A percentile compares a stretch with the other conserved stretches of the same genome.
These are phyloP conservation scores for Beauveria brongniartii DNA, from an alignment of 2,329 filamentous ascomycete genomes.

Conservation along the genomic window DNA sequence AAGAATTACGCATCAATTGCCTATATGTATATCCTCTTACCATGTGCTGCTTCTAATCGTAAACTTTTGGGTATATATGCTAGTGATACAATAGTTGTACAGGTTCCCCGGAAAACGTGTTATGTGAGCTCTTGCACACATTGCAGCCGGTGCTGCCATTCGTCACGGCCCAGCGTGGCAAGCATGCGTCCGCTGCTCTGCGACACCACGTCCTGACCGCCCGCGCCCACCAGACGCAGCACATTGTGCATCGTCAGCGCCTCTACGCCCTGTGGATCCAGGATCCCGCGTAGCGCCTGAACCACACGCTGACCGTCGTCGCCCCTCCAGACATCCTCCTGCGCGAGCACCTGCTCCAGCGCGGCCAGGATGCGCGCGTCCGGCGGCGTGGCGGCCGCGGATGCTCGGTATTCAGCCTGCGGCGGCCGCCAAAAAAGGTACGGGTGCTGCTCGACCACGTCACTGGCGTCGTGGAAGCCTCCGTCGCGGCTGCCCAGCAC, in stretches of 20 bases:
- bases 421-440: slow-evolving; percentile 33
- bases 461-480: slow-evolving; percentile 16
- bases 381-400: slow-evolving; percentile 16
- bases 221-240: slow-evolving; percentile 25
- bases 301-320: slow-evolving; percentile 13
- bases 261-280: slow-evolving; percentile 14
- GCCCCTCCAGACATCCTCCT: not conserved
- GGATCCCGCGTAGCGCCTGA: slow-evolving; percentile 12
- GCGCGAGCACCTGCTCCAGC: slow-evolving; percentile 19
- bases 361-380: slow-evolving; percentile 18
- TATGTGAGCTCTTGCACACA: not conserved
- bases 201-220: slow-evolving; percentile 21
- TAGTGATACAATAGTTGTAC: slow-evolving; percentile 5
- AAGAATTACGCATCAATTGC: not conserved
- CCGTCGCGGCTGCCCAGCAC: slow-evolving; percentile 18
- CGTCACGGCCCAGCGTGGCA: slow-evolving; percentile 26
- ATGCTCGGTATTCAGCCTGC: slow-evolving; percentile 19
- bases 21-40: too few species aligned
- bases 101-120: too few species aligned
- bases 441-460: slow-evolving; percentile 23
- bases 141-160: slow-evolving; percentile 24
- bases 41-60: not conserved
- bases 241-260: slow-evolving; percentile 20
- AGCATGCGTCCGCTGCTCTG: slow-evolving; percentile 24
- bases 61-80: not conserved